These are phyloP conservation scores for Gaeumannomyces sp. DNA, from an alignment of 2,329 filamentous ascomycete genomes.

Conservation along the genomic window DNA sequence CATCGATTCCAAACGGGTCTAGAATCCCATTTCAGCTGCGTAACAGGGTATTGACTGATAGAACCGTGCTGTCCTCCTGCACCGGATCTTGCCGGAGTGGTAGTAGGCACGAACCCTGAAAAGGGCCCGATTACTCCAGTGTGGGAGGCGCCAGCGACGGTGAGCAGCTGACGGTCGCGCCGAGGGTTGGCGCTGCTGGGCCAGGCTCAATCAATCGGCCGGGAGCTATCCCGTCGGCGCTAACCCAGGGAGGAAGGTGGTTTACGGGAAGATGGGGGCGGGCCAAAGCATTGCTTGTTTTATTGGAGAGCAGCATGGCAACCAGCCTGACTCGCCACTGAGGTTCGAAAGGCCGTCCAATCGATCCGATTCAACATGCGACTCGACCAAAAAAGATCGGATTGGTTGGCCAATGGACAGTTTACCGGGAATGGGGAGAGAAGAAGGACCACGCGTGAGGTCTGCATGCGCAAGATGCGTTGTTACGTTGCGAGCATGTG, in stretches of 20 bases:
- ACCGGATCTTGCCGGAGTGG: too few relatives aligned
- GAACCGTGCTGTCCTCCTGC: too few relatives aligned
- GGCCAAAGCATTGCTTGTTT: not conserved
- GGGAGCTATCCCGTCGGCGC: not conserved
- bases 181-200: too few relatives aligned
- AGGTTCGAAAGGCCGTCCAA: too few relatives aligned
- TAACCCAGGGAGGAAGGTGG: not conserved
- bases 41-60: not conserved
- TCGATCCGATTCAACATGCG: too few relatives aligned
- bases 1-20: too few relatives aligned
- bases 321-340: not conserved
- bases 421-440: not conserved
- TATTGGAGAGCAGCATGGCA: not conserved
- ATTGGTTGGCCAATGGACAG: not conserved
- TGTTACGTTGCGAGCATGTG: not conserved
- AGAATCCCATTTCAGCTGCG: too few relatives aligned
- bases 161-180: not conserved
- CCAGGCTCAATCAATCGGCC: not conserved
- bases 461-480: not conserved
- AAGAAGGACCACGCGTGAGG: not conserved
- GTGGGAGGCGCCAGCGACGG: too few relatives aligned
- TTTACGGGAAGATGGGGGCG: not conserved
- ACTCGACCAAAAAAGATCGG: too few relatives aligned
- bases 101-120: too few relatives aligned
- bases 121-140: too few relatives aligned